Evolutionary conservation across 805 yeast species (phyloP).

Genomic region (Wickerhamomyces strasburgensis): DNA sequence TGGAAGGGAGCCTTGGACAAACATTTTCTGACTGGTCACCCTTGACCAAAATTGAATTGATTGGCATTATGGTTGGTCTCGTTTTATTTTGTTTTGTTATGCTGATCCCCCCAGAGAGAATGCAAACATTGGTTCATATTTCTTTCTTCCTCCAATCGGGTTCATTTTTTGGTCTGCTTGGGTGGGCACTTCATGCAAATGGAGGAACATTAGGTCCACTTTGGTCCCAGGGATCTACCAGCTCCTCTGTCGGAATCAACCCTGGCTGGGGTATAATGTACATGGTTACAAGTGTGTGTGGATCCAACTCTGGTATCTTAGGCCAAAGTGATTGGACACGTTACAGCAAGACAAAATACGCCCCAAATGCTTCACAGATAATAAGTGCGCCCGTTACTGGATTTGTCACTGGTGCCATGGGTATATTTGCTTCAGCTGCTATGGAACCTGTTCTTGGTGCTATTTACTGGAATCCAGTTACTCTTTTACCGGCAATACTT

Average conservation of each 20-base stretch:
- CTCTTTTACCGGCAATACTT: not conserved
- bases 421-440: not conserved
- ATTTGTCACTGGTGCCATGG: not conserved
- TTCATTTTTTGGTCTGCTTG: not conserved
- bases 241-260: not conserved
- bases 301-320: not conserved
- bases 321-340: not conserved
- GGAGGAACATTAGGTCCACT: not conserved
- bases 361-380: not conserved
- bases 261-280: not conserved
- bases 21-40: conserved; percentile 13
- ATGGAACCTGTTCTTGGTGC: not conserved
- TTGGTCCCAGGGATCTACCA: not conserved
- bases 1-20: conserved; percentile 2
- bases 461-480: not conserved
- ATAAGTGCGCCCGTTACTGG: not conserved
- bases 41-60: conserved; percentile 8
- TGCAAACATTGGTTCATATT: not conserved
- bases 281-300: not conserved
- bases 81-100: not conserved
- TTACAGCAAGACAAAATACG: not conserved
- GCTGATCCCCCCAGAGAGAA: not conserved
- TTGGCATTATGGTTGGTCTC: not conserved
- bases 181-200: not conserved
- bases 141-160: not conserved